These are phyloP conservation scores for Saccharum spontaneum DNA, from an alignment of 176 grass and related monocot genomes.

Conservation along the genomic window DNA sequence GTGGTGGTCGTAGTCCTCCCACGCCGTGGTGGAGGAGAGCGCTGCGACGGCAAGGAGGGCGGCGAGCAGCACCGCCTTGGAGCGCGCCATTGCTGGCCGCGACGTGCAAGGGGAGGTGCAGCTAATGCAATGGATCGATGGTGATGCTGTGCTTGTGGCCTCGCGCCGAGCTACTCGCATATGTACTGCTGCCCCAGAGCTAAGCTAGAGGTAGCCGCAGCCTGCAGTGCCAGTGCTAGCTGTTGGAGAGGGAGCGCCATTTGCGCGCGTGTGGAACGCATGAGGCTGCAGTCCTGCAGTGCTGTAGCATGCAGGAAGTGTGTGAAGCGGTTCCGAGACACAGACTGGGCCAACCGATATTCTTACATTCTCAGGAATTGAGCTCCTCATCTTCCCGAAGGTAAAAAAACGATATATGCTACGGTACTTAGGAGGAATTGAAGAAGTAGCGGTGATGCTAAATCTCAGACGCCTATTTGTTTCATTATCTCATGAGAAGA, in stretches of 20 bases:
- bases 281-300: background rate
- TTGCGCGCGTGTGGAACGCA: background rate
- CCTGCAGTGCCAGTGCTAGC: background rate
- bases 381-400: background rate
- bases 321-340: background rate
- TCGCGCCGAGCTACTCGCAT: background rate
- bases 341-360: background rate
- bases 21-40: background rate
- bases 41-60: constrained; percentile 18
- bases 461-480: background rate
- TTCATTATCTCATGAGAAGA: background rate
- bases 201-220: background rate
- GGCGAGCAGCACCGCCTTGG: constrained; percentile 8
- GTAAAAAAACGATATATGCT: too few species aligned
- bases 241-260: background rate
- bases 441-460: background rate
- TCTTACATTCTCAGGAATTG: background rate
- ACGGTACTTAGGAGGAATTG: background rate
- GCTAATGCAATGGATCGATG: background rate
- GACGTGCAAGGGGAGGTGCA: background rate
- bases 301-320: background rate
- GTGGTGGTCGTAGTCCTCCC: constrained; percentile 1
- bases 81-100: background rate
- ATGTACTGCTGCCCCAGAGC: background rate
- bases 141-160: background rate